Conservation (phyloP, 73 alveolate genomes). For the Symbiodinium natans region DNA sequence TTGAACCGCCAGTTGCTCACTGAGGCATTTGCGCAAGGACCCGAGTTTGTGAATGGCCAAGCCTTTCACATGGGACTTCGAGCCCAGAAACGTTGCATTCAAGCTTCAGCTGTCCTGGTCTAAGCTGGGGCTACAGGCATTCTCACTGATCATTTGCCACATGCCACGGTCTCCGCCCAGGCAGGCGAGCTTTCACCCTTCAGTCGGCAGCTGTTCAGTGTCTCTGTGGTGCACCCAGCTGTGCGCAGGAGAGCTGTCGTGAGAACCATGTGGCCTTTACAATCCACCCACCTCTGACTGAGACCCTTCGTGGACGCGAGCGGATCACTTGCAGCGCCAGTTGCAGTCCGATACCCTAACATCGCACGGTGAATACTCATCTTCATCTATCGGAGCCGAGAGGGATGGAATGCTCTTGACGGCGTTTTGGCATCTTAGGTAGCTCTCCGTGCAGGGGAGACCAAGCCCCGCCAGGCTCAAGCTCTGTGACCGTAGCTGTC, state of each 20-base stretch:
- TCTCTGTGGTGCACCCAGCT: background rate
- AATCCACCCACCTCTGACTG: too few species aligned
- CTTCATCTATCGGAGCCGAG: too few species aligned
- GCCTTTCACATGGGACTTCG: conserved; percentile 92
- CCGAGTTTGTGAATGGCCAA: conserved; percentile 34
- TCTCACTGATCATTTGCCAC: background rate
- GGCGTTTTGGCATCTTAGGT: too few species aligned
- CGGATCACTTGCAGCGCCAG: conserved; percentile 43
- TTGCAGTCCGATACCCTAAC: conserved; percentile 10
- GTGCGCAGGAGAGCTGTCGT: too few species aligned
- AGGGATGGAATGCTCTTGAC: too few species aligned
- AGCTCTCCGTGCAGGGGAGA: conserved; percentile 27
- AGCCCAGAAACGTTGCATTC: conserved; percentile 53
- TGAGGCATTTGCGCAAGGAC: conserved; percentile 21
- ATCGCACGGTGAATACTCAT: too few species aligned
- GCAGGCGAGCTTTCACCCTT: conserved; percentile 76
- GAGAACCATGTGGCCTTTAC: too few species aligned
- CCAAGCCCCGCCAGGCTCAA: conserved; percentile 38
- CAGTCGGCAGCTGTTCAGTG: conserved; percentile 48
- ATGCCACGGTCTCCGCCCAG: background rate
- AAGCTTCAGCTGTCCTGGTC: conserved; percentile 47
- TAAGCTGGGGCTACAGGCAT: background rate
- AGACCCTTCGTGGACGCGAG: conserved; percentile 80
- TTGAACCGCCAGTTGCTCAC: background rate
- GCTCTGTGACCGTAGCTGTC: background rate